phyloP scores from a whole-genome alignment of 768 basidiomycete genomes.

The Rhodotorula toruloides region DNA sequence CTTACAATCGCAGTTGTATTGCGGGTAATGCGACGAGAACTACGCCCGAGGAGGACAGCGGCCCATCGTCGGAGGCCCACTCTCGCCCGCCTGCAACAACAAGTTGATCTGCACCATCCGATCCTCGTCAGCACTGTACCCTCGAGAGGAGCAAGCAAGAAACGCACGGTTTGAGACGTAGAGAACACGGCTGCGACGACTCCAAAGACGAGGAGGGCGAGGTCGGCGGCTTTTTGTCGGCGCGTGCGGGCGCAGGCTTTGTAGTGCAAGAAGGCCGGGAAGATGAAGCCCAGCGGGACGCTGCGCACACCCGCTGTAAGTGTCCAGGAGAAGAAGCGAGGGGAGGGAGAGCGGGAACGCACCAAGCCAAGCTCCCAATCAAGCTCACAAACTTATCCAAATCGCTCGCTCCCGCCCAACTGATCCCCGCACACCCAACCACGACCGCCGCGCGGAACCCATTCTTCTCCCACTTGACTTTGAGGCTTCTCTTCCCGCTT shows the following conservation, averaged over 20 bases:
- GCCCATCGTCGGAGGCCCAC: slow-evolving; percentile 21
- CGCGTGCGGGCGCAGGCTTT: slow-evolving; percentile 46
- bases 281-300: slow-evolving; percentile 87
- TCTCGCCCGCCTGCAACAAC: slow-evolving; percentile 1
- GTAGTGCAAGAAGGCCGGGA: slow-evolving; percentile 51
- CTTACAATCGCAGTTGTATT: too few relatives aligned
- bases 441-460: slow-evolving; percentile 50
- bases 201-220: slow-evolving; percentile 47
- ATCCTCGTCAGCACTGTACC: not conserved
- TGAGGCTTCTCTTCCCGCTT: slow-evolving; percentile 65
- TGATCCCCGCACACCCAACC: slow-evolving; percentile 69
- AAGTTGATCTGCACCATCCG: slow-evolving; percentile 21
- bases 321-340: not conserved
- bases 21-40: too few relatives aligned
- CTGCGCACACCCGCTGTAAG: slow-evolving; percentile 48
- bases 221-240: slow-evolving; percentile 44
- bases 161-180: slow-evolving; percentile 46
- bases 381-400: slow-evolving; percentile 94
- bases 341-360: not conserved
- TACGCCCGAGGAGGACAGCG: slow-evolving; percentile 21
- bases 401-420: slow-evolving; percentile 73
- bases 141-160: not conserved
- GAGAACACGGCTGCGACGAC: slow-evolving; percentile 47
- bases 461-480: slow-evolving; percentile 97
- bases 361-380: slow-evolving; percentile 55